Evolutionary conservation across 768 basidiomycete genomes (phyloP), one percentile per base, ranked within the genome.

Genomic region (Mycena sanguinolenta): DNA sequence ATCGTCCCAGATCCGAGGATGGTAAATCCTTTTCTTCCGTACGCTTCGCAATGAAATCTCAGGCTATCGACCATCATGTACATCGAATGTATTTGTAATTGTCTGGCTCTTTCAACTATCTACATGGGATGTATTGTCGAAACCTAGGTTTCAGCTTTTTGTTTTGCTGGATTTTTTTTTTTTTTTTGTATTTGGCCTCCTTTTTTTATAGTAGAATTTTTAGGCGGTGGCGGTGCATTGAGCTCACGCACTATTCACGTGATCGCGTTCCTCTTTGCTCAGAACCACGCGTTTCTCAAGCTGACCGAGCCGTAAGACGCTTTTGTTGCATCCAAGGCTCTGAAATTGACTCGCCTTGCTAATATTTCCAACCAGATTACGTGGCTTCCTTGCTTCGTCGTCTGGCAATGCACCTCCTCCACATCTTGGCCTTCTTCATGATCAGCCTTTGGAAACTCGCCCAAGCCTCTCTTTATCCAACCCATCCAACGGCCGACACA

Each of bases 401-500:
- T 42, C 39, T n/a, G n/a, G 34, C 52, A 27, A 66, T 59, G 61
- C 67, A 46, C 28, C 27, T 69, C 30, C 27, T 60, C 63, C 55
- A 60, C 17, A 42, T 64, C 16, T 27, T 73, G 17, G 64, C 60
- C 46, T 57, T 59, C 25, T 66, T 23, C 59, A n/a, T n/a, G n/a
- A n/a, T n/a, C n/a, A 42, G 25, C 23, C 28, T 53, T 17, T 46
- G 44, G 44, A 42, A 67, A 50, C 60, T 71, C 64, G 64, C 49
- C 44, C 36, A 52, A 54, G 84, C 82, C 30, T 82, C 82, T 9
- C 75, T 91, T 28, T 90, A 87, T 68, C 86, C 88, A 1, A 90
- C 86, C 0, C 75, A 82, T 19, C 90, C 90, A 4, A 69, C 85
- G 19, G 78, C 85, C 36, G 79, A 75, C 23, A 87, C 89, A 0